Base-by-base conservation (phyloP, 2,329 filamentous ascomycete genomes). In the Alternaria consortialis region DNA sequence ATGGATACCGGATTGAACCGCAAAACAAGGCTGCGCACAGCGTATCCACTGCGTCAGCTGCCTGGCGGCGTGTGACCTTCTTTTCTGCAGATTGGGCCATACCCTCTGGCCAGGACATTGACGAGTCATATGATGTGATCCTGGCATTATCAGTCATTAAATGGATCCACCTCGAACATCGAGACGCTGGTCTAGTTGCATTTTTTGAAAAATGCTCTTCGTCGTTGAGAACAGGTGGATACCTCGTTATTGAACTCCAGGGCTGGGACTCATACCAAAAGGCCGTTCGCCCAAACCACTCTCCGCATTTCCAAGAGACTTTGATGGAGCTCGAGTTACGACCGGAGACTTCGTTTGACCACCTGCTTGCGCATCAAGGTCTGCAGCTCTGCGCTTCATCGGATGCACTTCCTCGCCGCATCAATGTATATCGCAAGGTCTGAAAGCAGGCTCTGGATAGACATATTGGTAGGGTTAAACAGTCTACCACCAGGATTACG, bases 61-160 rank as follows among this genome's bases (percentile, higher is more conserved):
- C 58, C 34, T 71, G 66, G 71, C 73, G 73, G 54, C 58, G 65
- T 57, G 73, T 77, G 54, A 65, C 58, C 23, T 79, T 80, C 60
- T 58, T 69, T 63, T 68, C 71, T 58, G 74, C 69, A 51, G 76
- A 79, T 68, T 79, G 73, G 71, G 68, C 70, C 59, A 50, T 68
- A 51, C 70, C 74, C 55, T 58, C 65, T 20, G 63, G 68, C 63
- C 69, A 63, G 63, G 68, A 62, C 34, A 62, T 65, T 40, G 56
- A 66, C 39, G 73, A 68, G 32, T 67, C 71, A 60, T 79, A 74
- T 66, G 65, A 78, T 58, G 69, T 76, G 42, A 77, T 80, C 69
- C 72, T 79, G 64, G 77, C 75, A 23, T 68, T 80, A 64, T 78
- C 75, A 56, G 76, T 79, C 56, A 74, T 79, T 61, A 79, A 79